Conservation (phyloP, 2,329 filamentous ascomycete genomes). For the Gnomoniopsis smithogilvyi region DNA sequence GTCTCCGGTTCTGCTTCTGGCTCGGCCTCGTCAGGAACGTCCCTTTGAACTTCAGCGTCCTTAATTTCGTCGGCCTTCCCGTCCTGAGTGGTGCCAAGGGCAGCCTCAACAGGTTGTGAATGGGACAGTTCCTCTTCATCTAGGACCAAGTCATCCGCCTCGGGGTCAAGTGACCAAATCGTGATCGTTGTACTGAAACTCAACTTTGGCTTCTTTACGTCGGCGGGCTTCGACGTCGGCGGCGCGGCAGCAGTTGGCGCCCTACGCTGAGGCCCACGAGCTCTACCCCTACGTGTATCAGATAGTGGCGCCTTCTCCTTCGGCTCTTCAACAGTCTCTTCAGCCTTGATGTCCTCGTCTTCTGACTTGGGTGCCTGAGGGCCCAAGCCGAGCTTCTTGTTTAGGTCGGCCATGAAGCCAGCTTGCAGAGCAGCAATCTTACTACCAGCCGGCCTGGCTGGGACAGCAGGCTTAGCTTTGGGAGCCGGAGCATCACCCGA, state of each 20-base stretch:
- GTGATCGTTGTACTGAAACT: constrained; percentile 46
- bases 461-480: constrained; percentile 81
- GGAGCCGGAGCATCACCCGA: constrained; percentile 41
- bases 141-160: constrained; percentile 44
- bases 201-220: constrained; percentile 34
- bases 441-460: constrained; percentile 70
- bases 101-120: constrained; percentile 12
- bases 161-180: constrained; percentile 50
- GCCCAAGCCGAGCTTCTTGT: constrained; percentile 82
- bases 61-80: constrained; percentile 14
- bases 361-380: constrained; percentile 66
- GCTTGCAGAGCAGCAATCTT: constrained; percentile 92
- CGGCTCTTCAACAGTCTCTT: constrained; percentile 53
- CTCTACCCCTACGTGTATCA: constrained; percentile 87
- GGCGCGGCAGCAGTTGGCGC: constrained; percentile 32
- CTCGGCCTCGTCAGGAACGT: not conserved
- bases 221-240: constrained; percentile 27
- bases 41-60: not conserved
- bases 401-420: constrained; percentile 89
- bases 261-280: constrained; percentile 72
- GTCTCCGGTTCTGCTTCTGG: not conserved
- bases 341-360: constrained; percentile 59
- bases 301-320: constrained; percentile 74
- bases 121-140: constrained; percentile 15
- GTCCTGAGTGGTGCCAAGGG: not conserved